Conservation (phyloP, 345 rosid genomes). For the Odontarrhena argentea region DNA sequence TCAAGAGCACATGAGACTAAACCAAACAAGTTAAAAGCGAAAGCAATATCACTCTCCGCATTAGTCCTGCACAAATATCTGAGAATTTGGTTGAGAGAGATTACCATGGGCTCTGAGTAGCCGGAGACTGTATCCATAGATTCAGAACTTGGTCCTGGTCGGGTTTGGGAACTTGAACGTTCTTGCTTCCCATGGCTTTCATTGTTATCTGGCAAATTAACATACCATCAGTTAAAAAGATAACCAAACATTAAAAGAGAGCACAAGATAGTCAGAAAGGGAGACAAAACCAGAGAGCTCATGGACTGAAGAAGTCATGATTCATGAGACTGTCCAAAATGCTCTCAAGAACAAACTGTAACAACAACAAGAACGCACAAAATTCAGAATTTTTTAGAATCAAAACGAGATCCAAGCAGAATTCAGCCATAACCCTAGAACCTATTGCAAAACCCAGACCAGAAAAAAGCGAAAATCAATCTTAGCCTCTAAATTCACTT, state of each 20-base stretch:
- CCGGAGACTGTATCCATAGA: conserved; percentile 53
- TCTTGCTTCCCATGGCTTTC: conserved; percentile 72
- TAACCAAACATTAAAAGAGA: neutral
- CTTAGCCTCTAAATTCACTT: conserved; percentile 17
- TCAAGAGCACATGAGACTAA: neutral
- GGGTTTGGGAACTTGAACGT: conserved; percentile 50
- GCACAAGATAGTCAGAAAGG: neutral
- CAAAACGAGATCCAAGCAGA: neutral
- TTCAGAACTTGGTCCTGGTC: conserved; percentile 51
- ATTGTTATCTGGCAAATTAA: conserved; percentile 53
- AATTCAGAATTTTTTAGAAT: conserved; percentile 22
- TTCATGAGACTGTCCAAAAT: conserved; percentile 30
- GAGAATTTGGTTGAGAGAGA: conserved; percentile 12
- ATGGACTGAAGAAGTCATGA: conserved; percentile 44
- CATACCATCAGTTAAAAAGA: neutral
- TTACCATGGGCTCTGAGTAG: conserved; percentile 68
- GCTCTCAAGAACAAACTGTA: conserved; percentile 26
- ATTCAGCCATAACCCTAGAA: conserved; percentile 5
- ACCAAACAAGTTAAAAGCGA: neutral
- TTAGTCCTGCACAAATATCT: conserved; percentile 14
- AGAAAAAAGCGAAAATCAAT: neutral
- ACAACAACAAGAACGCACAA: conserved; percentile 22
- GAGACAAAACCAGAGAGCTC: conserved; percentile 42
- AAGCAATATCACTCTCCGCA: conserved; percentile 5
- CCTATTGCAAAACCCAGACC: conserved; percentile 12